These are phyloP conservation scores for Zopfia rhizophila DNA, from an alignment of 2,329 filamentous ascomycete species.

Conservation along the genomic window DNA sequence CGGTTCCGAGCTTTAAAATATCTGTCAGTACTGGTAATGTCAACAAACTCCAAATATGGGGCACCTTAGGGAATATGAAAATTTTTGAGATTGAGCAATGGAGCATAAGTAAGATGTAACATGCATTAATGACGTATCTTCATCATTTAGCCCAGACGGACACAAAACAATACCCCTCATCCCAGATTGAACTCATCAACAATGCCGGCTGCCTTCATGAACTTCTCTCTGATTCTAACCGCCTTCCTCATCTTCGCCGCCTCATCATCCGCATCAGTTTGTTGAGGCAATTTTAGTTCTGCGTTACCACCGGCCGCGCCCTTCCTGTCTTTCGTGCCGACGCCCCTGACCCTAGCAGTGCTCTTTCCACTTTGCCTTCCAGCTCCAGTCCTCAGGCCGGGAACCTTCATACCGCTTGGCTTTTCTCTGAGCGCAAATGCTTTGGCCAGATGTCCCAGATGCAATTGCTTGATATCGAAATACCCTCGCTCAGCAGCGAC, in stretches of 20 bases:
- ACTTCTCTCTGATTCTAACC: slow-evolving; percentile 56
- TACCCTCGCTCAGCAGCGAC: slow-evolving; percentile 83
- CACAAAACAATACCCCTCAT: slow-evolving; percentile 42
- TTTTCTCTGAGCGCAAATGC: slow-evolving; percentile 90
- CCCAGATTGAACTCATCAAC: slow-evolving; percentile 77
- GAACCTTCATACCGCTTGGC: slow-evolving; percentile 77
- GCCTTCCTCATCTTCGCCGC: slow-evolving; percentile 72
- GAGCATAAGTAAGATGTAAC: too few species aligned
- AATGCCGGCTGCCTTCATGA: slow-evolving; percentile 61
- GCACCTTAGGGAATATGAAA: too few species aligned
- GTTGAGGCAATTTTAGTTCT: slow-evolving; percentile 48
- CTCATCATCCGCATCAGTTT: slow-evolving; percentile 64
- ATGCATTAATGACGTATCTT: too few species aligned
- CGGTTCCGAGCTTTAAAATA: too few species aligned
- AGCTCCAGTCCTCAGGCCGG: slow-evolving; percentile 60
- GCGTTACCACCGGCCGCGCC: slow-evolving; percentile 48
- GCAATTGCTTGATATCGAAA: slow-evolving; percentile 92
- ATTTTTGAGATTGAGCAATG: too few species aligned
- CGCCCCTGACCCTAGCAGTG: slow-evolving; percentile 55
- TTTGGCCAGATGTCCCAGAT: slow-evolving; percentile 93
- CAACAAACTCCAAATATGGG: too few species aligned
- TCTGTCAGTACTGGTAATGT: too few species aligned
- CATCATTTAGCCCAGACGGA: too few species aligned
- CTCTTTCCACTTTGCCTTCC: slow-evolving; percentile 41
- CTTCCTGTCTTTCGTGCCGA: slow-evolving; percentile 36